Evolutionary conservation across 2,329 filamentous ascomycete species (phyloP), one percentile per base, ranked within the genome.

Genomic region (Fusarium sp.): DNA sequence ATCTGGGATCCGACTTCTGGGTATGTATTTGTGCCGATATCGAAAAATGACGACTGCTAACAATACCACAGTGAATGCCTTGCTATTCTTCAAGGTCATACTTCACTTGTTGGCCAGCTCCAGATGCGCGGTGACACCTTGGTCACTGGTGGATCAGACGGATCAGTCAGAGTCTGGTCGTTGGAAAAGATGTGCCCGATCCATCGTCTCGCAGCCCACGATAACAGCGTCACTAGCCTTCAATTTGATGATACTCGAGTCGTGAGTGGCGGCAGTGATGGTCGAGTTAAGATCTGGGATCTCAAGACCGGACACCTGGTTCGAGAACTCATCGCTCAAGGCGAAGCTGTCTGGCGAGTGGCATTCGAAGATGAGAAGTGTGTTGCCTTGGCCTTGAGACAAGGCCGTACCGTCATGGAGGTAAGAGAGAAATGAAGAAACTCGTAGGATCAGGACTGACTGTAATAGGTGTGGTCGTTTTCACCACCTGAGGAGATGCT

Each of bases 291-390:
- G 78, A 93, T 99, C 51, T 99, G 95, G 95, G 94, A 97, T 78
- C 81, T 98, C 57, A 93, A 95, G 77, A 95, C 92, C 3, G 95
- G 95, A 4, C 90, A 91, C 55, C 83, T 97, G 26, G 92, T 99
- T 22, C 88, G 95, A 58, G 95, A 99, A 77, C 85, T 99, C 38
- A 94, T 94, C 42, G 88, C 90, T 19, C 93, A 94, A 49, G 92
- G 94, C 1, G 94, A 99, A 73, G 93, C 94, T 13, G 95, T 99
- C 1, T 99, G 95, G 95, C 86, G 95, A 58, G 94, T 99, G 31
- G 95, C 96, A 0, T 99, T 99, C 75, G 95, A 99, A 74, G 94
- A 97, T 66, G 95, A 99, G 77, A 98, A 97, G 77, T 96, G 94
- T 56, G 94, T 99, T 28, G 94, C 97, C 29, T 91, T 99, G 83